Evolutionary conservation across 2,329 filamentous ascomycete genomes (phyloP), one percentile per base, ranked within the genome.

Genomic region (Aspergillaceae sp.): DNA sequence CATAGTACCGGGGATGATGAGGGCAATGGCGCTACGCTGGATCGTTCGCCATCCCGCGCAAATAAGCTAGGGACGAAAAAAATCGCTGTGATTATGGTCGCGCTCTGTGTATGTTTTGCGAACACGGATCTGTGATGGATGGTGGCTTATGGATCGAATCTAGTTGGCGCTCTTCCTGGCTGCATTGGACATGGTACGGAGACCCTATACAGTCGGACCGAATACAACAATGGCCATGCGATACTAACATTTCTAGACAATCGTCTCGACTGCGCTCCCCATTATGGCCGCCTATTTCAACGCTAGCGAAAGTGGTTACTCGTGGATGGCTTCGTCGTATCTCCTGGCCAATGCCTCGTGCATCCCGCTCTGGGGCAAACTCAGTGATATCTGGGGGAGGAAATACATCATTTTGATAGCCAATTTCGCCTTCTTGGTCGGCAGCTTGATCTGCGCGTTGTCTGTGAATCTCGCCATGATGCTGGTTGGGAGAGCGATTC

Each of bases 321-420:
- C 72, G 46, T 75, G 70, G 71, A 71, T 74, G 50, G 70, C 70
- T 11, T 71, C 68, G 10, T 67, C 70, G 7, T 73, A 70, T 52
- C 59, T 74, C 10, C 58, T 74, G 43, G 69, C 66, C 44, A 70
- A 72, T 52, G 66, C 72, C 26, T 62, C 70, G 9, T 67, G 74
- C 19, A 75, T 76, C 2, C 77, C 77, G 2, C 69, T 77, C 30
- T 82, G 79, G 77, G 78, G 79, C 26, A 83, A 83, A 56, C 65
- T 83, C 26, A 79, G 77, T 40, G 82, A 85, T 52, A 84, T 85
- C 48, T 84, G 78, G 66, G 82, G 82, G 2, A 71, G 82, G 36
- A 86, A 84, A 55, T 75, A 75, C 8, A 73, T 82, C 42, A 66
- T 85, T 29, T 65, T 85, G 9, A 54, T 75, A 3, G 79, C 79